A percentile compares a stretch with the other conserved stretches of the same genome.
Evolutionary conservation across 2,329 filamentous ascomycete species (phyloP).

Genomic region (Aspergillus sp.): DNA sequence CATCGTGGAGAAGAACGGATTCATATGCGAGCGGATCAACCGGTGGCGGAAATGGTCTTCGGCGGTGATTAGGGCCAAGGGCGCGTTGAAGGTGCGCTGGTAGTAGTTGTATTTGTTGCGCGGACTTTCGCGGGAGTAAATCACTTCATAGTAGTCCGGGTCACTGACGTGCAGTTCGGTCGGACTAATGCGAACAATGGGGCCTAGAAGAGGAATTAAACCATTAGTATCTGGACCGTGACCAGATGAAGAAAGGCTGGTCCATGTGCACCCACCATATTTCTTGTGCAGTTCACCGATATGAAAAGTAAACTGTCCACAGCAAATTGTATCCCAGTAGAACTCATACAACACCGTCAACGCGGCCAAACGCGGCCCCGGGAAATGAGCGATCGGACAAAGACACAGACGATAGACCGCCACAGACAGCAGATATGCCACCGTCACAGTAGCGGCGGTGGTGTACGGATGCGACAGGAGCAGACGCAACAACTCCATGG

Average conservation of each 20-base stretch:
- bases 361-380: conserved; percentile 8
- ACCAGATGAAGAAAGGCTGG: neutral
- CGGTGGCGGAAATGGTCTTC: conserved; percentile 32
- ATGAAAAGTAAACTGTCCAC: conserved; percentile 9
- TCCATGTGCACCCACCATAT: conserved; percentile 5
- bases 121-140: conserved; percentile 29
- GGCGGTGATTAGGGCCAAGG: conserved; percentile 30
- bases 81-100: conserved; percentile 26
- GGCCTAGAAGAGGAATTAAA: conserved; percentile 15
- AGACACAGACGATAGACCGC: conserved; percentile 9
- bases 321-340: conserved; percentile 9
- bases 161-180: conserved; percentile 33
- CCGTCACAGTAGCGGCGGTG: neutral
- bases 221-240: neutral
- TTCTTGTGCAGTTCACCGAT: conserved; percentile 12
- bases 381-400: conserved; percentile 11
- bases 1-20: conserved; percentile 33
- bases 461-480: conserved; percentile 4
- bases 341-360: conserved; percentile 9
- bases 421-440: neutral
- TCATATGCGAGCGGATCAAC: conserved; percentile 30
- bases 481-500: conserved; percentile 7
- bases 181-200: conserved; percentile 33
- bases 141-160: conserved; percentile 25
- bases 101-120: conserved; percentile 30